phyloP scores from a whole-genome alignment of 192 early-diverging fungal genomes.

The Coemansia erecta region DNA sequence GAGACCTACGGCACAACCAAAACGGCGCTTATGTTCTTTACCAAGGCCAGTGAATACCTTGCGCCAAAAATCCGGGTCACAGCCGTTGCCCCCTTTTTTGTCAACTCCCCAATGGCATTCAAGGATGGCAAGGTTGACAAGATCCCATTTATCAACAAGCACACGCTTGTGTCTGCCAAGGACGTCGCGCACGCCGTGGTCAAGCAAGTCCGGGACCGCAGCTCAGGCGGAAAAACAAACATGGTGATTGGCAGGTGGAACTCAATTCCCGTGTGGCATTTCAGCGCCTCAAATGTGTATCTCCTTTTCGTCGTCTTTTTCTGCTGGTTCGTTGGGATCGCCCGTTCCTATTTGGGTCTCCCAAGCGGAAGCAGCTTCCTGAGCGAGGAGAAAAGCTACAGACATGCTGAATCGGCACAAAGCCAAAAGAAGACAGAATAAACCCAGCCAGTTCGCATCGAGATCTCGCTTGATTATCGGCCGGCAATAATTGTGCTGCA shows the following conservation, averaged over 20 bases:
- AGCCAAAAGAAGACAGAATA: background rate
- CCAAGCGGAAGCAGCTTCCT: slow-evolving; percentile 9
- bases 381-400: background rate
- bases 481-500: too few relatives aligned
- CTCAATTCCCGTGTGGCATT: slow-evolving; percentile 26
- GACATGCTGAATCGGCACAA: background rate
- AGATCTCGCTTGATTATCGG: too few relatives aligned
- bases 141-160: background rate
- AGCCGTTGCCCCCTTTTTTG: slow-evolving; percentile 30
- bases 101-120: slow-evolving; percentile 25
- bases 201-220: slow-evolving; percentile 13
- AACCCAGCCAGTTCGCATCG: background rate
- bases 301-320: background rate
- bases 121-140: background rate
- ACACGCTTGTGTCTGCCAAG: slow-evolving; percentile 10
- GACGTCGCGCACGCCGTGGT: slow-evolving; percentile 39
- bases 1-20: slow-evolving; percentile 34
- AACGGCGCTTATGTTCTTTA: slow-evolving; percentile 26
- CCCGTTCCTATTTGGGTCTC: slow-evolving; percentile 2
- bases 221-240: slow-evolving; percentile 21
- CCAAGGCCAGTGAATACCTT: slow-evolving; percentile 11
- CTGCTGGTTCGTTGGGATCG: slow-evolving; percentile 8
- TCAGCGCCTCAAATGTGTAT: slow-evolving; percentile 3
- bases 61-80: slow-evolving; percentile 27
- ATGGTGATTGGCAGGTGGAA: slow-evolving; percentile 28